Conservation (phyloP, 2,329 filamentous ascomycete species). For the Cladophialophora carrionii region DNA sequence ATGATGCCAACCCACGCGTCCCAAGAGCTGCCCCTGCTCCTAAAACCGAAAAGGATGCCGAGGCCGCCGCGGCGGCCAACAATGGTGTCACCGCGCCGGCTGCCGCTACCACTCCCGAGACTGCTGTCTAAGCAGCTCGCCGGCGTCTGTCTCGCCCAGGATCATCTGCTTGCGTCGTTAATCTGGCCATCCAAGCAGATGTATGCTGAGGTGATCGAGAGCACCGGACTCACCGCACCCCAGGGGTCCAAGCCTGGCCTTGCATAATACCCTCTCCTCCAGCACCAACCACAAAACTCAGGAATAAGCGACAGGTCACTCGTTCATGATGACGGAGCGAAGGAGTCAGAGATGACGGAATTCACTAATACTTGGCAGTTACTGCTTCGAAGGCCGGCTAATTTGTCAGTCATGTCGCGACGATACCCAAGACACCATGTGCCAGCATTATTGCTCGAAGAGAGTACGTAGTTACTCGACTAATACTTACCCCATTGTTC, state of each 20-base stretch:
- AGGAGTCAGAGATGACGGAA: constrained; percentile 1
- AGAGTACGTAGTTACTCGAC: constrained; percentile 8
- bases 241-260: constrained; percentile 5
- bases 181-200: not conserved
- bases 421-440: constrained; percentile 21
- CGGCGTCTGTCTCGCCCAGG: not conserved
- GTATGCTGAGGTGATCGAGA: constrained; percentile 1
- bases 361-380: constrained; percentile 6
- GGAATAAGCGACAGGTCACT: constrained; percentile 17
- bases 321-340: constrained; percentile 14
- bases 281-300: not conserved
- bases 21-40: constrained; percentile 1
- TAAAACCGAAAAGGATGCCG: constrained; percentile 28
- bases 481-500: constrained; percentile 4
- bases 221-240: not conserved
- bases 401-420: constrained; percentile 21
- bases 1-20: constrained; percentile 23
- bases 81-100: constrained; percentile 15
- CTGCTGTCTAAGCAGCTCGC: constrained; percentile 18
- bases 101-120: constrained; percentile 10
- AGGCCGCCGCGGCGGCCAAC: constrained; percentile 18
- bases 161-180: not conserved
- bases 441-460: constrained; percentile 1
- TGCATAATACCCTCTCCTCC: not conserved
- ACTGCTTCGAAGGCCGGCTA: constrained; percentile 7